Conservation (phyloP, 371 early-diverging fungal species). For the Mucor plumbeus region DNA sequence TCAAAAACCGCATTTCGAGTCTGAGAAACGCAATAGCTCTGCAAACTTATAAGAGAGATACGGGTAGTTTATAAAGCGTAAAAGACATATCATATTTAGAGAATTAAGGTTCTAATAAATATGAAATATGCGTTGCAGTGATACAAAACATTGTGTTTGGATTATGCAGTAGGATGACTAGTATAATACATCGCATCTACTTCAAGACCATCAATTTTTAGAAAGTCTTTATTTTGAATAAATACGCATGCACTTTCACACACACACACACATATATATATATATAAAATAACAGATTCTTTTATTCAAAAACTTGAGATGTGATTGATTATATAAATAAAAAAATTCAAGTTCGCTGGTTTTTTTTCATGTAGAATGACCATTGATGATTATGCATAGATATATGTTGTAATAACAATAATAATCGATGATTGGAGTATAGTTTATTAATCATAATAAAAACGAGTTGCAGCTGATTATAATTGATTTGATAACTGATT, state of each 20-base stretch:
- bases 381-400: slow-evolving; percentile 6
- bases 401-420: slow-evolving; percentile 17
- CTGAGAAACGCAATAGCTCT: too few relatives aligned
- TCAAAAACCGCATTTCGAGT: too few relatives aligned
- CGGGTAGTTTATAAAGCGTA: too few relatives aligned
- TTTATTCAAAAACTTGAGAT: background rate
- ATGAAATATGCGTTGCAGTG: too few relatives aligned
- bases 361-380: slow-evolving; percentile 17
- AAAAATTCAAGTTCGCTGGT: slow-evolving; percentile 11
- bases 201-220: slow-evolving; percentile 2
- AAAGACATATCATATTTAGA: too few relatives aligned
- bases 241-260: slow-evolving; percentile 4
- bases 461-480: slow-evolving; percentile 13
- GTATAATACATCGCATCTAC: too few relatives aligned
- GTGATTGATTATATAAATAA: background rate
- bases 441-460: slow-evolving; percentile 17
- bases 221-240: background rate
- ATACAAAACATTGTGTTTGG: too few relatives aligned
- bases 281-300: background rate
- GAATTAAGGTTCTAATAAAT: too few relatives aligned
- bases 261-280: too few relatives aligned
- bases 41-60: too few relatives aligned
- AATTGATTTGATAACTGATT: too few relatives aligned
- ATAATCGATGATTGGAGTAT: slow-evolving; percentile 15
- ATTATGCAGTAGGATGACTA: too few relatives aligned